phyloP scores from a whole-genome alignment of 106 monocot genomes.

The Narthecium ossifragum region DNA sequence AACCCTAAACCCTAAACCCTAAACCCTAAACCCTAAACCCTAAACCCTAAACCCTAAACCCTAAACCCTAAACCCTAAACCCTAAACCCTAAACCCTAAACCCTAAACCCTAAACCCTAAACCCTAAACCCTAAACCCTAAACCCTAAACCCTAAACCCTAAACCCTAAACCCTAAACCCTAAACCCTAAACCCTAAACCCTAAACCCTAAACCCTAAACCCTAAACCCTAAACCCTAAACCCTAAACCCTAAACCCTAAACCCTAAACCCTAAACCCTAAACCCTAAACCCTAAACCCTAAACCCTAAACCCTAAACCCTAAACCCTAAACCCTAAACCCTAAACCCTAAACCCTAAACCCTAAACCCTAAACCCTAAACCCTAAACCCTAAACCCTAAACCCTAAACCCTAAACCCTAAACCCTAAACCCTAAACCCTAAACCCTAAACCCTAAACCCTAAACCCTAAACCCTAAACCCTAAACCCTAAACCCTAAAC shows the following conservation, averaged over 20 bases:
- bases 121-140: background rate
- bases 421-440: background rate
- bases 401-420: background rate
- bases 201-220: conserved; percentile 6
- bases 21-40: background rate
- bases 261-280: conserved; percentile 7
- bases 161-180: background rate
- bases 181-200: conserved; percentile 4
- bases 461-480: background rate
- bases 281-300: background rate
- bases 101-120: background rate
- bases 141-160: background rate
- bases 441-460: conserved; percentile 1
- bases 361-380: background rate
- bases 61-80: background rate
- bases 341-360: background rate
- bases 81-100: background rate
- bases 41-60: background rate
- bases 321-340: conserved; percentile 6
- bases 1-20: background rate
- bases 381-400: background rate
- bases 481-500: background rate
- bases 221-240: conserved; percentile 10
- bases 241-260: conserved; percentile 17
- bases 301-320: conserved; percentile 9